phyloP scores from a whole-genome alignment of 495 filamentous ascomycete species.

The Lophiostoma macrostomum region DNA sequence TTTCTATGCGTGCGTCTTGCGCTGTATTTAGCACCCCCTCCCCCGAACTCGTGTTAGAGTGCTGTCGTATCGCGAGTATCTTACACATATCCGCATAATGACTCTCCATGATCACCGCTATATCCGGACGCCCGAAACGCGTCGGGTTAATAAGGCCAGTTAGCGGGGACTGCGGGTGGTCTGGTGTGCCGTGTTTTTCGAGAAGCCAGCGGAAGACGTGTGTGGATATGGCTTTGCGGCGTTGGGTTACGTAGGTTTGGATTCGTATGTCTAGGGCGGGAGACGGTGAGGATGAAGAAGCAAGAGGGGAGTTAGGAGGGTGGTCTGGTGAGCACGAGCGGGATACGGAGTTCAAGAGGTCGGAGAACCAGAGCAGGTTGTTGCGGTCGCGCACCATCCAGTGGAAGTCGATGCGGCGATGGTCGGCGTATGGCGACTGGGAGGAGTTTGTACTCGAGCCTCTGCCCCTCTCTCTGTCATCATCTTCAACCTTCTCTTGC shows the following conservation, averaged over 20 bases:
- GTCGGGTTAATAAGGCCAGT: slow-evolving; percentile 44
- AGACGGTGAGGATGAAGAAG: too few relatives aligned
- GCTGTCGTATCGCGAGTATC: background rate
- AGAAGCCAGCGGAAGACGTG: slow-evolving; percentile 44
- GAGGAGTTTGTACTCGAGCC: background rate
- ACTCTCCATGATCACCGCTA: slow-evolving; percentile 23
- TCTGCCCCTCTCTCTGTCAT: too few relatives aligned
- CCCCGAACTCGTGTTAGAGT: too few relatives aligned
- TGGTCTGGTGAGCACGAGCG: background rate
- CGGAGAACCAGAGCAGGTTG: slow-evolving; percentile 44
- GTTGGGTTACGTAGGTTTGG: slow-evolving; percentile 43
- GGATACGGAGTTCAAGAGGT: slow-evolving; percentile 41
- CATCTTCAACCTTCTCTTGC: too few relatives aligned
- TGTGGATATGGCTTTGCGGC: slow-evolving; percentile 39
- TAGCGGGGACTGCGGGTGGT: slow-evolving; percentile 38
- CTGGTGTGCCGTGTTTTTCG: slow-evolving; percentile 41
- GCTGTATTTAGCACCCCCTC: too few relatives aligned
- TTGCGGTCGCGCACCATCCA: slow-evolving; percentile 45
- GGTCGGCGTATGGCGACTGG: slow-evolving; percentile 17
- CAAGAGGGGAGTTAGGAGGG: slow-evolving; percentile 25
- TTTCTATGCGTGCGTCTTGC: too few relatives aligned
- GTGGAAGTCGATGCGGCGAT: slow-evolving; percentile 44
- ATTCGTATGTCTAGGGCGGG: slow-evolving; percentile 44
- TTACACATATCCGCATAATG: slow-evolving; percentile 32
- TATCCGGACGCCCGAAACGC: slow-evolving; percentile 37